Evolutionary conservation across 257 asterid species (phyloP).

Genomic region (Cruciata laevipes): DNA sequence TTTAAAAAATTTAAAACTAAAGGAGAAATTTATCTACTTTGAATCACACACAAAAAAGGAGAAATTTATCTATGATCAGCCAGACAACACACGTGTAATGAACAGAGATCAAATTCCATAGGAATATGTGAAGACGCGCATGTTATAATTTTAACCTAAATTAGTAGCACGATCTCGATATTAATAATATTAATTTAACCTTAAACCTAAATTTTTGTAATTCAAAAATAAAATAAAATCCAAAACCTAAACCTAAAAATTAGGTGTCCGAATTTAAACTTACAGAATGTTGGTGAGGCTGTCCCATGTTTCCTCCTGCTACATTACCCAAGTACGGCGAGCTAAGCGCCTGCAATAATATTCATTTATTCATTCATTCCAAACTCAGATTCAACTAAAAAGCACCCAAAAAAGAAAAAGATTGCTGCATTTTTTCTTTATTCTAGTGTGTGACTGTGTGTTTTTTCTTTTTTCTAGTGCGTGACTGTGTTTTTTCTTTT

Average conservation of each 20-base stretch:
- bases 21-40: too few relatives aligned
- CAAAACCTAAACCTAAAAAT: neutral
- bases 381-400: slow-evolving; percentile 6
- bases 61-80: slow-evolving; percentile 10
- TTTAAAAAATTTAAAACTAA: too few relatives aligned
- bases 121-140: slow-evolving; percentile 44
- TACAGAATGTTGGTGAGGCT: slow-evolving; percentile 55
- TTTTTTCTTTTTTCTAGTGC: neutral
- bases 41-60: too few relatives aligned
- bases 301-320: slow-evolving; percentile 36
- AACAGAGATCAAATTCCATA: slow-evolving; percentile 18
- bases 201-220: neutral
- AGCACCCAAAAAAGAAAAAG: slow-evolving; percentile 10
- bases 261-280: slow-evolving; percentile 20
- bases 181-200: too few relatives aligned
- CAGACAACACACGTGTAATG: slow-evolving; percentile 21
- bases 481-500: neutral
- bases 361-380: slow-evolving; percentile 3
- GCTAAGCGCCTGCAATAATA: slow-evolving; percentile 34
- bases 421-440: neutral
- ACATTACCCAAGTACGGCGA: slow-evolving; percentile 37
- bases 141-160: too few relatives aligned
- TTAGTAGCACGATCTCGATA: too few relatives aligned
- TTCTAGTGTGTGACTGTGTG: neutral
- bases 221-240: too few relatives aligned